Evolutionary conservation across 73 alveolate genomes (phyloP).

Genomic region (Stentor roeselii): DNA sequence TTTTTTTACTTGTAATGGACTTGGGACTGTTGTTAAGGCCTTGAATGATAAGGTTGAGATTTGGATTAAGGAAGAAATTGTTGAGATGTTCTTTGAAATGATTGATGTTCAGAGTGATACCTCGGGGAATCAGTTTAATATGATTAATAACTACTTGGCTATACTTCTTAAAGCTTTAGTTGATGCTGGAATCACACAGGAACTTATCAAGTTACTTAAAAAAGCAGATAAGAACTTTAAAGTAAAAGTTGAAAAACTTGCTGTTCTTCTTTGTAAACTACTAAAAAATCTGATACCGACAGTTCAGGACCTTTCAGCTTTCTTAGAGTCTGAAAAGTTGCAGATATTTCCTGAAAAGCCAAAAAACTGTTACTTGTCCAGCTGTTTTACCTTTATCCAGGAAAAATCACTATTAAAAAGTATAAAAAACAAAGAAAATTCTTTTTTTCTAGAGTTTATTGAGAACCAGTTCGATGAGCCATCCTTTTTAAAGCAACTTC

Average conservation of each 20-base stretch:
- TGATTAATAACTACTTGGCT: slow-evolving; percentile 2
- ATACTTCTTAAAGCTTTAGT: background rate
- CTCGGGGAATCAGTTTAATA: background rate
- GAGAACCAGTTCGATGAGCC: background rate
- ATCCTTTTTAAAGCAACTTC: background rate
- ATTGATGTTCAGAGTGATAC: background rate
- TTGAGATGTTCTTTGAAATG: background rate
- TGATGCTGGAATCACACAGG: background rate
- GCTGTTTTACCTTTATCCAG: too few relatives aligned
- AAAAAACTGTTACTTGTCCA: too few relatives aligned
- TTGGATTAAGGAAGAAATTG: background rate
- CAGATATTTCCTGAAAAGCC: too few relatives aligned
- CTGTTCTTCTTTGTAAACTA: too few relatives aligned
- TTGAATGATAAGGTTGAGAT: background rate
- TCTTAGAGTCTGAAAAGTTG: too few relatives aligned
- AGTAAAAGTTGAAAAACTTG: too few relatives aligned
- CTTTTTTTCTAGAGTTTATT: background rate
- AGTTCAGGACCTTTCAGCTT: too few relatives aligned
- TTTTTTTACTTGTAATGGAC: background rate
- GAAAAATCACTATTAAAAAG: too few relatives aligned
- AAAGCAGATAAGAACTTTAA: too few relatives aligned
- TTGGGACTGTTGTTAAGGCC: background rate
- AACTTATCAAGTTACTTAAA: too few relatives aligned
- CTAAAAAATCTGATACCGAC: too few relatives aligned
- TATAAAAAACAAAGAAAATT: too few relatives aligned